Evolutionary conservation across 176 grass and related monocot genomes (phyloP).

Genomic region (bread wheat (Triticum aestivum)): DNA sequence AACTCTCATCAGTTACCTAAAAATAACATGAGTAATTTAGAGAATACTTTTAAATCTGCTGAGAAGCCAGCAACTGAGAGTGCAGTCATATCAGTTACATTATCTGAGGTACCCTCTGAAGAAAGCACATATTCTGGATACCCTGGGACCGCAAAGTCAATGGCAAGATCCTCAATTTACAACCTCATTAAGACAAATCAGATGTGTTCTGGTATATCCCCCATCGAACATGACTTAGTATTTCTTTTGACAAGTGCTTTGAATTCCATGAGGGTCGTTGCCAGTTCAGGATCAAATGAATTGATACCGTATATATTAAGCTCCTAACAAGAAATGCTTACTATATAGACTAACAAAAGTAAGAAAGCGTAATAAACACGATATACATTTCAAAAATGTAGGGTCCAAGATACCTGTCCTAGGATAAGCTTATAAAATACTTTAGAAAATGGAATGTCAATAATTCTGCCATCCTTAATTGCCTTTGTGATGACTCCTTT

Average conservation of each 20-base stretch:
- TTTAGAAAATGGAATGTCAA: conserved; percentile 75
- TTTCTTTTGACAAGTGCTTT: conserved; percentile 66
- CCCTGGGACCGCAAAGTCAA: conserved; percentile 82
- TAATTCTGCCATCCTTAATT: conserved; percentile 69
- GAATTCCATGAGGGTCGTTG: conserved; percentile 55
- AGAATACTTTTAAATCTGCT: conserved; percentile 14
- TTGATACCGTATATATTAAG: conserved; percentile 65
- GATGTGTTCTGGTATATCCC: conserved; percentile 30
- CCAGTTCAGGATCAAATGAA: conserved; percentile 67
- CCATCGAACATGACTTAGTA: conserved; percentile 41
- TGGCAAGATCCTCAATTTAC: conserved; percentile 71
- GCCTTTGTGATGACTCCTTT: conserved; percentile 45
- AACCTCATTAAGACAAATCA: conserved; percentile 72
- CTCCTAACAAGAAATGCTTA: conserved; percentile 48
- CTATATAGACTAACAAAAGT: background rate
- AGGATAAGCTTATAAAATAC: conserved; percentile 72
- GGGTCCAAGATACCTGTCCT: conserved; percentile 47
- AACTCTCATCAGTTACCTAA: conserved; percentile 71
- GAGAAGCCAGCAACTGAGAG: conserved; percentile 16
- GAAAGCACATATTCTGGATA: conserved; percentile 75
- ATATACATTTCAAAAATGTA: conserved; percentile 30
- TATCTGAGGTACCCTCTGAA: conserved; percentile 36
- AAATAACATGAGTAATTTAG: conserved; percentile 31
- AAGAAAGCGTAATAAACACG: background rate
- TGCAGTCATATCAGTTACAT: conserved; percentile 42